A percentile compares a stretch with the other conserved stretches of the same genome.
phyloP scores from a whole-genome alignment of 2,329 filamentous ascomycete species.

The Neoscytalidium dimidiatum region DNA sequence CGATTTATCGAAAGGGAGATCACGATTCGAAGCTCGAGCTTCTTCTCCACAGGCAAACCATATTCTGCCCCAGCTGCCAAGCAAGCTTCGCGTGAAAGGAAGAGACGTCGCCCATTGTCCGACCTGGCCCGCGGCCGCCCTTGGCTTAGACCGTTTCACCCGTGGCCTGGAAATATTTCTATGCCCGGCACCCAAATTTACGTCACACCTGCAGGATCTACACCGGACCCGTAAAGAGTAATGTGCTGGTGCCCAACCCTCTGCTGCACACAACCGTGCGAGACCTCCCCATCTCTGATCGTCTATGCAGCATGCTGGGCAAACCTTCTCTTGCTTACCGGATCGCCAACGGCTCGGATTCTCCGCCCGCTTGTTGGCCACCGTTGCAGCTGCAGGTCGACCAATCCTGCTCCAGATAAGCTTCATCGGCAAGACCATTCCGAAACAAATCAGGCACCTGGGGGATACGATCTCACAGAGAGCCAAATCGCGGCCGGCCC shows the following conservation, averaged over 20 bases:
- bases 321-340: neutral
- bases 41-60: slow-evolving; percentile 12
- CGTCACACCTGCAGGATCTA: neutral
- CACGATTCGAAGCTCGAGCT: slow-evolving; percentile 14
- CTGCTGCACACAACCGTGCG: neutral
- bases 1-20: slow-evolving; percentile 9
- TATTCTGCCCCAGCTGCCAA: neutral
- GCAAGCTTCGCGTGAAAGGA: neutral
- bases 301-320: neutral
- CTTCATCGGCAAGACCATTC: slow-evolving; percentile 1
- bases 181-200: neutral
- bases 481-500: neutral
- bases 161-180: neutral
- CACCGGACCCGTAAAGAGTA: neutral
- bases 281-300: neutral
- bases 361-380: neutral
- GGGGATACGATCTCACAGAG: neutral
- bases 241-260: neutral
- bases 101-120: neutral
- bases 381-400: neutral
- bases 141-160: neutral
- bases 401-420: neutral
- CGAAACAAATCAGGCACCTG: slow-evolving; percentile 1
- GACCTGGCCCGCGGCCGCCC: neutral
- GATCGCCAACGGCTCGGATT: neutral